phyloP scores from a whole-genome alignment of 2,329 filamentous ascomycete genomes.

The Didymosphaeria variabile region DNA sequence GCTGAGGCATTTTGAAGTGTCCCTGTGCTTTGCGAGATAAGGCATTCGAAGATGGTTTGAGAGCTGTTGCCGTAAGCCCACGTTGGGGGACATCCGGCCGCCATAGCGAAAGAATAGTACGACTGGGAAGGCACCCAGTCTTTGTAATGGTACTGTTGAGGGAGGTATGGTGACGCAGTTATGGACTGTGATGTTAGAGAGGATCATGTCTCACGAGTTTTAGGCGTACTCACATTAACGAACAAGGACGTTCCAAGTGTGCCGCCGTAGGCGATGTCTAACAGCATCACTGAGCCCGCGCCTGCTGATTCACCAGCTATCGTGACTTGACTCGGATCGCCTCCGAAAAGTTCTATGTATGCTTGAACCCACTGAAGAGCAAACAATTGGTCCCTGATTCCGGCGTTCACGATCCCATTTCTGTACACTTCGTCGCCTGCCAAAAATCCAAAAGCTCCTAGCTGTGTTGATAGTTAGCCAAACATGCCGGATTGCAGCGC shows the following conservation, averaged over 20 bases:
- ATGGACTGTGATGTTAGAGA: conserved; percentile 23
- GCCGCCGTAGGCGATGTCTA: conserved; percentile 46
- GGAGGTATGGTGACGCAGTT: conserved; percentile 61
- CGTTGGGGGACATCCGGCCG: conserved; percentile 37
- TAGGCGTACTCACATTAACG: conserved; percentile 38
- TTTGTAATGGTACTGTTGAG: conserved; percentile 62
- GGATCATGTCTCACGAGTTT: not conserved
- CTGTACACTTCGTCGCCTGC: conserved; percentile 49
- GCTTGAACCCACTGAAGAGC: conserved; percentile 62
- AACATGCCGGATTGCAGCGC: not conserved
- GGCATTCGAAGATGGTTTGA: conserved; percentile 54
- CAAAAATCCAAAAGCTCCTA: conserved; percentile 58
- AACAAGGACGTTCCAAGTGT: conserved; percentile 46
- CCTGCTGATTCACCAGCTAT: conserved; percentile 53
- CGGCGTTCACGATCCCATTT: conserved; percentile 51
- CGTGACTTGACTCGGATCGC: conserved; percentile 36
- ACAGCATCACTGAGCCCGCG: conserved; percentile 31
- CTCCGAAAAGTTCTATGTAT: conserved; percentile 53
- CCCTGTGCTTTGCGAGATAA: conserved; percentile 47
- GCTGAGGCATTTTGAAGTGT: conserved; percentile 51
- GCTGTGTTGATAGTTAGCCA: conserved; percentile 28
- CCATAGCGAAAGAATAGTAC: conserved; percentile 57
- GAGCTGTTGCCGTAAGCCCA: conserved; percentile 30
- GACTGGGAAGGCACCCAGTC: conserved; percentile 56
- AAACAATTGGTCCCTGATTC: conserved; percentile 58